Base-by-base conservation (phyloP, 768 basidiomycete species). In the Boletus huronensis region DNA sequence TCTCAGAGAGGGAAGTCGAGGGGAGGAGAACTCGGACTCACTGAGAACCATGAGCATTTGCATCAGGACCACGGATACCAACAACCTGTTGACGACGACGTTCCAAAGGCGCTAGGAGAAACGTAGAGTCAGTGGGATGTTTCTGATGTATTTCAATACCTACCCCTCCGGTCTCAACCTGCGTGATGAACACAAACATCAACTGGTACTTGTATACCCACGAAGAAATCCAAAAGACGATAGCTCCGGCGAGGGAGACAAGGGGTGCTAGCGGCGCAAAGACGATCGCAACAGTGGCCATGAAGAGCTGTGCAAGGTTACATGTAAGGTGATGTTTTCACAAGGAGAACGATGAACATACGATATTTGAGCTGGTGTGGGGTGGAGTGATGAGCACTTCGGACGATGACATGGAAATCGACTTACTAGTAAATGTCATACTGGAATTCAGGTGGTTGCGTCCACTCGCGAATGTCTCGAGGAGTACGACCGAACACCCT, bases 141-240 rank as follows among this genome's bases (percentile, higher is more conserved):
- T 54, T 17, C 39, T 2, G 36, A 48, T 47, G 29, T 25, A 52
- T 48, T 25, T 10, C 3, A 23, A 32, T 16, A 81, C 89, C 60
- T 70, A 93, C 90, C 31, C 97, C 97, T 54, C 96, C 97, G 48
- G 87, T 91, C 72, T 99, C 97, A 14, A 93, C 89, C 58, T 85
- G 85, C 6, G 93, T 85, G 45, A 92, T 75, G 67, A 81, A 95
- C 53, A 96, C 92, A 70, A 96, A 98, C 85, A 98, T 93, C 47
- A 98, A 77, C 75, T 95, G 90, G 65, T 98, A 98, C 74, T 98
- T 99, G 79, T 95, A 93, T 21, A 92, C 89, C 78, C 84, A 84
- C 6, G 87, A 88, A 57, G 83, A 83, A 64, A 88, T 75, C 90
- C 93, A 98, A 70, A 94, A 90, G 21, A 97, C 92, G 31, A 88